A percentile compares a stretch with the other conserved stretches of the same genome.
phyloP scores from a whole-genome alignment of 768 basidiomycete genomes.

The Pleurotus tuoliensis region DNA sequence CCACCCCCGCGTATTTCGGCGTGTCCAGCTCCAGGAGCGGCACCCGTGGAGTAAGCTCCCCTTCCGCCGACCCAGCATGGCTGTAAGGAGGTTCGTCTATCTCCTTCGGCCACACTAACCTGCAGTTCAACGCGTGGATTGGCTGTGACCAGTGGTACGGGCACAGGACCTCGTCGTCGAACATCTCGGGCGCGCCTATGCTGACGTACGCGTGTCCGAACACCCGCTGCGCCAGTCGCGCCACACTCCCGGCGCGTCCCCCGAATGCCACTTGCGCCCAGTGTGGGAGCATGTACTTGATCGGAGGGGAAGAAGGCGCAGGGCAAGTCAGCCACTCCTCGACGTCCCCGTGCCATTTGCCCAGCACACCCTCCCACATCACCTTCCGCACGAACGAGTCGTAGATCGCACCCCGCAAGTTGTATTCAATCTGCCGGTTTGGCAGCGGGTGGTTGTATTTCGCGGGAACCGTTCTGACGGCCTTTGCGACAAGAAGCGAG shows the following conservation, averaged over 20 bases:
- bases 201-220: background rate
- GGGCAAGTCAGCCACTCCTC: conserved; percentile 71
- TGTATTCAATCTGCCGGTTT: conserved; percentile 50
- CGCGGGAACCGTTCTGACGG: conserved; percentile 61
- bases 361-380: conserved; percentile 78
- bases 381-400: conserved; percentile 85
- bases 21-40: conserved; percentile 74
- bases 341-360: conserved; percentile 60
- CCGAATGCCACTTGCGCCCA: conserved; percentile 15
- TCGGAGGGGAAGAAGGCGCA: conserved; percentile 1
- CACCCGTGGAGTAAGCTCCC: conserved; percentile 10
- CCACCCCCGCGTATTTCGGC: conserved; percentile 68
- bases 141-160: conserved; percentile 77
- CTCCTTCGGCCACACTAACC: conserved; percentile 72
- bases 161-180: conserved; percentile 61
- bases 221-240: background rate
- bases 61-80: conserved; percentile 3
- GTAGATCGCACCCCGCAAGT: conserved; percentile 78
- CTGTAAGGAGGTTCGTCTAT: conserved; percentile 51
- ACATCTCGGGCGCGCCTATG: conserved; percentile 16
- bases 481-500: conserved; percentile 72
- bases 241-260: background rate
- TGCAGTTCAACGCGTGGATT: conserved; percentile 77
- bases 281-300: conserved; percentile 19
- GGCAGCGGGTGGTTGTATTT: conserved; percentile 83